Evolutionary conservation across 2,329 filamentous ascomycete species (phyloP).

Genomic region (Colletotrichum godetiae): DNA sequence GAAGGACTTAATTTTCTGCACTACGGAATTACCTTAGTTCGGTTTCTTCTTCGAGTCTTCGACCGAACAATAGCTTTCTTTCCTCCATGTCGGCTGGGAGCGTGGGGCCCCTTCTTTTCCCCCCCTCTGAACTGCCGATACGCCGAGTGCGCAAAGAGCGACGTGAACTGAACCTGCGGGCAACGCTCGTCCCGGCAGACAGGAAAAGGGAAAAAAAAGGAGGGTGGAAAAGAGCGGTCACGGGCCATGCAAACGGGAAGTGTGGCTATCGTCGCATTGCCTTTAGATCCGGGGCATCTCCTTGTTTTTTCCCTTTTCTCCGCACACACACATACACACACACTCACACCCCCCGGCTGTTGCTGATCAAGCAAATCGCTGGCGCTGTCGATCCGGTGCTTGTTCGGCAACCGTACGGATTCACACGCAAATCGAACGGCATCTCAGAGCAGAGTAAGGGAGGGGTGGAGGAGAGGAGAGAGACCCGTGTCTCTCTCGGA

Average conservation of each 20-base stretch:
- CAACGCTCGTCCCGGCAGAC: conserved; percentile 19
- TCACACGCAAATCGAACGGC: not conserved
- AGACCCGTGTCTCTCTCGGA: not conserved
- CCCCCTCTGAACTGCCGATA: conserved; percentile 7
- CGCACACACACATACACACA: too few species aligned
- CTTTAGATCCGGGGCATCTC: conserved; percentile 1
- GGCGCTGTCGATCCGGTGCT: not conserved
- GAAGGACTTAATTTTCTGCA: too few species aligned
- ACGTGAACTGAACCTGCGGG: conserved; percentile 14
- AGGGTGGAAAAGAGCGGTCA: not conserved
- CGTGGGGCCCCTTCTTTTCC: not conserved
- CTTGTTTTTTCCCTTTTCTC: not conserved
- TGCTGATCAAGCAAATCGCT: conserved; percentile 17
- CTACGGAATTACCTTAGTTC: not conserved
- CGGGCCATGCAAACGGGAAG: conserved; percentile 4
- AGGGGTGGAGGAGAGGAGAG: not conserved
- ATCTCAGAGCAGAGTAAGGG: not conserved
- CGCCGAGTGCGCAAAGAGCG: not conserved
- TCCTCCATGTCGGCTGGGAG: not conserved
- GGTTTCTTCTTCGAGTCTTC: not conserved
- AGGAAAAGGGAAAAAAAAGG: not conserved
- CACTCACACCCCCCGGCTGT: not conserved
- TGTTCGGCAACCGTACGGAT: not conserved
- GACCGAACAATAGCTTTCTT: not conserved
- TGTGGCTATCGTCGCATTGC: conserved; percentile 8